Base-by-base conservation (phyloP, 176 grass and related monocot species). In the Triticum timopheevii region DNA sequence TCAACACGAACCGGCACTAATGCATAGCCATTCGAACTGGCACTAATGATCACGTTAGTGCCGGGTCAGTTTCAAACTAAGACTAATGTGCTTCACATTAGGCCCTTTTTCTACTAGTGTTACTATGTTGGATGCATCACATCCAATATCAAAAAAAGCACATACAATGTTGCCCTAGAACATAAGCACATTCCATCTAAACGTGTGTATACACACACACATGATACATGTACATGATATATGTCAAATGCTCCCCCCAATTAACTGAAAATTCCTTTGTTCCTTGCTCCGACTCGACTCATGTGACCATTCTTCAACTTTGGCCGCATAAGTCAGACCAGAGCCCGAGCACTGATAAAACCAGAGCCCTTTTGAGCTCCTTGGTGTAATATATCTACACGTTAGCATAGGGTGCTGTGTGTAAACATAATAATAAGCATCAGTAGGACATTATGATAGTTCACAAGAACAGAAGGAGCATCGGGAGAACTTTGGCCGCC, bases 181-280 rank as follows among this genome's bases (percentile, higher is more conserved):
- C 38, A 39, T 49, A 49, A 49, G 45, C 13, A 49, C 45, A 49
- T 49, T 5, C 45, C 45, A 49, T 13, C 45, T 49, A 49, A 49
- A 15, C 1, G 13, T 49, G 13, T 3, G 3, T 49, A 3, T 15
- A 13, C 13, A 15, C 45, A 38, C 36, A 49, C 3, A 45, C 10
- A 45, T 3, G 34, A 5, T 34, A 34, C 34, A 34, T 34, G 33
- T 34, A 34, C 33, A 34, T 34, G 36, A 38, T 38, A 38, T 38
- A 44, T 44, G 42, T 45, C 42, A 45, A 45, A 45, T 45, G 10
- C 40, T 45, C 42, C 42, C 75, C 69, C 2, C 16, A 98, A 67
- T 80, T 98, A 91, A 75, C 92, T 92, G 87, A 98, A 77, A 98
- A 98, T 70, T 93, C 91, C 39, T 38, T 88, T 61, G 63, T 78